Percentiles rank a stretch among this genome's conserved stretches.
These are phyloP conservation scores for Lecanoromycetidae sp. DNA, from an alignment of 2,329 filamentous ascomycete species.

Conservation along the genomic window DNA sequence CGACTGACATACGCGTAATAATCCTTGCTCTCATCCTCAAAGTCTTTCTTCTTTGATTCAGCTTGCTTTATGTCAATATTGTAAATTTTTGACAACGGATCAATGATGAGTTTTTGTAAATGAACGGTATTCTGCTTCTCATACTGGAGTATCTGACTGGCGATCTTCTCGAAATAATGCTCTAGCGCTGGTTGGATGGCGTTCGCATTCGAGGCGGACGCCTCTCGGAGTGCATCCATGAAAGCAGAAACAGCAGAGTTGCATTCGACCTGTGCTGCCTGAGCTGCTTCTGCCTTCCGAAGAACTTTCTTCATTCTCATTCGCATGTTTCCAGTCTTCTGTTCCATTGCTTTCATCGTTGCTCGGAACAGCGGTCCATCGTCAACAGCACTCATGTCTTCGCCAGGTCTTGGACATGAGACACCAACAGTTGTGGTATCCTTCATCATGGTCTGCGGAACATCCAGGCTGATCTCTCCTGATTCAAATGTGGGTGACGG, in stretches of 20 bases:
- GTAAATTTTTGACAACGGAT: slow-evolving; percentile 83
- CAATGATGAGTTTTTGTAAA: slow-evolving; percentile 86
- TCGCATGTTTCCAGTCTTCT: slow-evolving; percentile 92
- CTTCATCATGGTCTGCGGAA: slow-evolving; percentile 25
- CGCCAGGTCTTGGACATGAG: slow-evolving; percentile 69
- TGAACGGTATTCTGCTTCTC: slow-evolving; percentile 74
- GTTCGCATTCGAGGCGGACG: slow-evolving; percentile 81
- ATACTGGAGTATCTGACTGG: slow-evolving; percentile 75
- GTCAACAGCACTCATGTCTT: slow-evolving; percentile 73
- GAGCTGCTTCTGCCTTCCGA: slow-evolving; percentile 81
- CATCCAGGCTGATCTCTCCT: slow-evolving; percentile 14
- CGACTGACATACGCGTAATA: slow-evolving; percentile 92
- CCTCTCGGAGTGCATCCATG: slow-evolving; percentile 74
- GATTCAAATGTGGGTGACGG: slow-evolving; percentile 24
- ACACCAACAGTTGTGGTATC: slow-evolving; percentile 67
- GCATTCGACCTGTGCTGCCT: slow-evolving; percentile 65
- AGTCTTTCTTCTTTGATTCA: slow-evolving; percentile 91
- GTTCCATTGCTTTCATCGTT: slow-evolving; percentile 90
- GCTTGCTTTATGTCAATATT: slow-evolving; percentile 95
- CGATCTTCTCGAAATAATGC: slow-evolving; percentile 96
- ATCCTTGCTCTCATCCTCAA: slow-evolving; percentile 96
- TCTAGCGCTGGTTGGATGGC: slow-evolving; percentile 95
- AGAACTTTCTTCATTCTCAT: slow-evolving; percentile 91
- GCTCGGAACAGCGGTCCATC: slow-evolving; percentile 93
- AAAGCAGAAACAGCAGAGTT: slow-evolving; percentile 78